Evolutionary conservation across 108 stramenopile species (phyloP), one percentile per base, ranked within the genome.

Genomic region (Fistulifera pelliculosa): DNA sequence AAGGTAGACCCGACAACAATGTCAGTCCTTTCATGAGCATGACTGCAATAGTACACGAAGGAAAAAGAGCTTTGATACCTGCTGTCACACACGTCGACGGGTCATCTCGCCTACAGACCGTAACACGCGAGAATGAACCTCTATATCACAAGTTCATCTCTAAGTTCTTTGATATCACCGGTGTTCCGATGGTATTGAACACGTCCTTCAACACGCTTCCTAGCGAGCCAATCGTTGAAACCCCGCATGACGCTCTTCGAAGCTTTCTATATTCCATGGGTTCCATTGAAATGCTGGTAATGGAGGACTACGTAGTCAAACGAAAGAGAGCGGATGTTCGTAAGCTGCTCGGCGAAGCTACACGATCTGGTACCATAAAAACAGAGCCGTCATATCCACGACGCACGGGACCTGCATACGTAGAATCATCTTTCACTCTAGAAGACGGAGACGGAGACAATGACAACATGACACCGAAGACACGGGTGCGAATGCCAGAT

Each of bases 71-170:
- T 0, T 28, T 61, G 44, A 87, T 96, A 28, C 95, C 95, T 4
- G 94, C 95, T 21, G 90, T 96, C 6, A 92, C 87, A 22, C 97
- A 98, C 66, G 93, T 96, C 2, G 97, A 98, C 66, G 93, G 91
- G 0, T 92, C 93, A 3, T 90, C 94, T 8, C 80, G 97, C 31
- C 67, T 96, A 38, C 97, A 96, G 67, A 96, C 94, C 27, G 94
- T 98, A 1, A 83, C 85, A n/a, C n/a, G 23, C 2, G 66, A 75
- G 27, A 71, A 70, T 28, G 84, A 88, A 50, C 83, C 85, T 3
- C 55, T 83, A 14, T 98, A 95, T 52, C 82, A 94, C 62, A 64
- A 69, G 26, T 62, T 98, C 38, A 93, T 98, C 44, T 51, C 65
- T 27, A 77, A 79, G 22, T 96, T 96, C 68, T 83, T 63, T 52